These are phyloP conservation scores for Fusarium austroafricanum DNA, from an alignment of 2,329 filamentous ascomycete genomes.

Conservation along the genomic window DNA sequence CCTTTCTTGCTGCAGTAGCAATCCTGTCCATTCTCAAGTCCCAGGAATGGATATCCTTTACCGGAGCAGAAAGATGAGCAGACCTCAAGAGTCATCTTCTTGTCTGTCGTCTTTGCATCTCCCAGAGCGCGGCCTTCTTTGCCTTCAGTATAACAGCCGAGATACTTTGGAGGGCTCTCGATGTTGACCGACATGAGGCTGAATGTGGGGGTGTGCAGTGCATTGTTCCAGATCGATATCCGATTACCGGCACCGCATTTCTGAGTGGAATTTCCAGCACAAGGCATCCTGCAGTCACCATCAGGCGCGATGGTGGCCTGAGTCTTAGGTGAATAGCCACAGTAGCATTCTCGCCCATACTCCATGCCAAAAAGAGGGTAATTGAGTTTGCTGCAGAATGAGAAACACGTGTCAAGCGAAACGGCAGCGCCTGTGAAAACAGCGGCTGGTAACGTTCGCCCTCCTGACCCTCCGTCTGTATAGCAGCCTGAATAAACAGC, in stretches of 20 bases:
- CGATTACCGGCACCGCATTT: slow-evolving; percentile 37
- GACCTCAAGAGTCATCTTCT: slow-evolving; percentile 28
- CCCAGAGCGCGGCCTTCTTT: slow-evolving; percentile 10
- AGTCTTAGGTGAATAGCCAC: slow-evolving; percentile 29
- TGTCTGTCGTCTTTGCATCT: slow-evolving; percentile 20
- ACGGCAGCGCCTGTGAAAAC: slow-evolving; percentile 34
- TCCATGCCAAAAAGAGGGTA: slow-evolving; percentile 43
- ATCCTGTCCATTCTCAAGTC: slow-evolving; percentile 31
- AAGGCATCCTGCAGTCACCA: slow-evolving; percentile 37
- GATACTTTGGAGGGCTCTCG: slow-evolving; percentile 2
- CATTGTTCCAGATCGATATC: slow-evolving; percentile 42
- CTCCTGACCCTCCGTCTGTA: slow-evolving; percentile 39
- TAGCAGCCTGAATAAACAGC: slow-evolving; percentile 36
- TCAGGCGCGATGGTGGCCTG: slow-evolving; percentile 30
- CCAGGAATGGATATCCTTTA: slow-evolving; percentile 32
- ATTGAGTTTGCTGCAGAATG: slow-evolving; percentile 39
- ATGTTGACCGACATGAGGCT: neutral
- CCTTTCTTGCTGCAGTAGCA: slow-evolving; percentile 37
- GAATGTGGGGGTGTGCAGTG: slow-evolving; percentile 8
- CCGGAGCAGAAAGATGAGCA: slow-evolving; percentile 33
- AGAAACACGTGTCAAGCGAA: slow-evolving; percentile 36
- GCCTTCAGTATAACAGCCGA: slow-evolving; percentile 40
- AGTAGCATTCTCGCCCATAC: slow-evolving; percentile 40
- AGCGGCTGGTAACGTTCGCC: slow-evolving; percentile 33
- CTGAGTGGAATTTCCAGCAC: slow-evolving; percentile 30